Evolutionary conservation across 2,329 filamentous ascomycete species (phyloP), one percentile per base, ranked within the genome.

Genomic region (Alternaria sp.): DNA sequence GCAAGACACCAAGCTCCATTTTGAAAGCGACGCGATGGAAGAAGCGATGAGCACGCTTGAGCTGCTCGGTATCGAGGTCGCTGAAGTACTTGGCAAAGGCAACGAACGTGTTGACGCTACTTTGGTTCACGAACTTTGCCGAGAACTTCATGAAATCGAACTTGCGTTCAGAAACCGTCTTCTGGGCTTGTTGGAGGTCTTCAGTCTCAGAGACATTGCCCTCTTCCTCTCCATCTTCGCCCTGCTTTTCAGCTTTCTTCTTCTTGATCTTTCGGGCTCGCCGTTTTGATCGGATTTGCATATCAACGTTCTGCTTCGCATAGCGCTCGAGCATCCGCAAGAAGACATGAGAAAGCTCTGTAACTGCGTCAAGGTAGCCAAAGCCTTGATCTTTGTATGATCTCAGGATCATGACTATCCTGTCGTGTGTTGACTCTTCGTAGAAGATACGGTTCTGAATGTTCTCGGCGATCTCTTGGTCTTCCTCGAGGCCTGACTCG

Each of bases 381-480:
- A 97, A 96, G 0, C 93, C 92, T 81, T 98, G 96, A 64, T 95
- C 93, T 70, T 96, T 97, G 82, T 96, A 98, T n/a, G 87, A 90
- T 66, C 91, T 87, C 1, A 95, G 85, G 57, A 97, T 91, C 62
- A 89, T 88, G 28, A 95, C 87, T 55, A 99, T 88, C 23, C 92
- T 87, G 65, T 99, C 95, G 74, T 99, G 94, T 0, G 94, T 97
- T 0, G 92, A 88, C 75, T 98, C 93, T 80, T 99, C 96, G 81
- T 99, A 99, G 79, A 99, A 99, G n/a, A 99, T 93, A 65, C 95
- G 92, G 73, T 91, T 96, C 56, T 97, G 88, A 12, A 97, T 97
- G 71, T 99, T 99, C 77, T 99, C 95, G 0, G 96, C 95, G 77
- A 99, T 98, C 72, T 98, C 96, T 75, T 97, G 91, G 69, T 99